Conservation (phyloP, 2,329 filamentous ascomycete species). For the Penicillium sp. region DNA sequence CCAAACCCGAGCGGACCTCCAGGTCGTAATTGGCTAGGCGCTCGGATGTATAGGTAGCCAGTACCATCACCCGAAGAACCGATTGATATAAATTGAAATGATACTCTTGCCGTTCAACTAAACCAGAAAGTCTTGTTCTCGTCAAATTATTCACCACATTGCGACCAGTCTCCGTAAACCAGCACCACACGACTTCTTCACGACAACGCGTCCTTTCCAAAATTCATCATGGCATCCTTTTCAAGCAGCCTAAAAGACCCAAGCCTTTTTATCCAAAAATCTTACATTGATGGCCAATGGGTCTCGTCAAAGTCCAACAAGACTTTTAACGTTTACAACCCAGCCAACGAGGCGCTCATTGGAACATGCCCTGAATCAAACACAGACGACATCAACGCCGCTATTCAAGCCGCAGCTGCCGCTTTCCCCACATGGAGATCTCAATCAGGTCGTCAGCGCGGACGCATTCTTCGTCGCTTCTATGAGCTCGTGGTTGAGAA, state of each 20-base stretch:
- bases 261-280: slow-evolving; percentile 3
- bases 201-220: not conserved
- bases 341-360: slow-evolving; percentile 2
- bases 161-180: not conserved
- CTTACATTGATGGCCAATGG: slow-evolving; percentile 5
- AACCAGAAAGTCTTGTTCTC: not conserved
- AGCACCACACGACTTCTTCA: not conserved
- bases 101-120: not conserved
- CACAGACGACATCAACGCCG: slow-evolving; percentile 1
- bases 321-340: slow-evolving; percentile 4
- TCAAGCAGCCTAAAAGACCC: not conserved
- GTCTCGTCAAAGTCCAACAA: slow-evolving; percentile 1
- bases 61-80: not conserved
- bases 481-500: slow-evolving; percentile 79
- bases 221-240: not conserved
- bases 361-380: slow-evolving; percentile 7
- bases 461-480: slow-evolving; percentile 69
- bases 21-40: not conserved
- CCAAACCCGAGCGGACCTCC: not conserved
- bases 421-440: slow-evolving; percentile 3
- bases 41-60: not conserved
- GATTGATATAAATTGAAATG: not conserved
- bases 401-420: slow-evolving; percentile 2
- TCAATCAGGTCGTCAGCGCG: not conserved
- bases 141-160: not conserved